Base-by-base conservation (phyloP, 495 filamentous ascomycete genomes). In the Recurvomyces mirabilis region DNA sequence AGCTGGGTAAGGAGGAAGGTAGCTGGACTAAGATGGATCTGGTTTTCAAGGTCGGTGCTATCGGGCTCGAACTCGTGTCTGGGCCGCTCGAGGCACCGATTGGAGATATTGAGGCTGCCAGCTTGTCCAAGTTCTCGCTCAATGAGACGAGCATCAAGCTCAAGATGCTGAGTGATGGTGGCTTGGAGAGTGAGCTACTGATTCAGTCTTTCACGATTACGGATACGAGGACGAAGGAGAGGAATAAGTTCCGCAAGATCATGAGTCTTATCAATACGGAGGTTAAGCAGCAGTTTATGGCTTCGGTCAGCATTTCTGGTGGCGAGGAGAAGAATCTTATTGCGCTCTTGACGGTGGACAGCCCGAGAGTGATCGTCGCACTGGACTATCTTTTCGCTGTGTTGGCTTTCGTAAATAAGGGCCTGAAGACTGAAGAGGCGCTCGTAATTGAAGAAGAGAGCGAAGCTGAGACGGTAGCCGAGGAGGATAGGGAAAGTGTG, bases 211-310 rank as follows among this genome's bases (percentile, higher is more conserved):
- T 98, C 60, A 93, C 88, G 0, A 94, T 96, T 51, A 76, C 79
- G 35, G 91, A 98, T 57, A 95, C 82, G 49, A 79, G 91, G 37
- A 78, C 74, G 21, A 70, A 75, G 34, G 87, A 91, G 48, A 84
- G 78, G 6, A 96, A 94, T 63, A 94, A 94, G 60, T 98, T 89
- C 72, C 76, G 85, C 32, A 93, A 93, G 60, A 94, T 96, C 63
- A 96, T 98, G 91, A 88, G 89, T 18, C 78, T 93, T 51, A 84
- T 87, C 55, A 96, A 95, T 59, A 84, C 85, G 48, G 81, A 82
- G 39, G 87, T 91, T 9, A 84, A 93, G 57, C 91, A 96, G 65
- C 78, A 82, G 48, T 93, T 96, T 58, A 96, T 98, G 93, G 91
- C 91, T 26, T 93, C 82, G 64, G 66, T 98, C 22, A 87, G 87